Conservation (phyloP, 116 monocot genomes). For the Dioscorea cayenensis region DNA sequence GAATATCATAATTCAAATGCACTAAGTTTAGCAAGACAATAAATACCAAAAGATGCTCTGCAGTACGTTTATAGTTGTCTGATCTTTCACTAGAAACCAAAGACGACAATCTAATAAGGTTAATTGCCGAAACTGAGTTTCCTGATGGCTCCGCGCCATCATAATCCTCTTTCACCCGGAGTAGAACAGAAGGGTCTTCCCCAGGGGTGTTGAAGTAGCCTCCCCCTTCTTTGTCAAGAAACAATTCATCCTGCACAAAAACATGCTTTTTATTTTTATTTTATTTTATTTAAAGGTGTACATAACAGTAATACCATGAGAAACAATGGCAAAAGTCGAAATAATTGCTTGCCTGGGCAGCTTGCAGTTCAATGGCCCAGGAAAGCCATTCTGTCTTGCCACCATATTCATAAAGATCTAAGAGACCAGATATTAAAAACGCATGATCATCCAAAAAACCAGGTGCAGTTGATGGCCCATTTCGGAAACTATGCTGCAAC, state of each 20-base stretch:
- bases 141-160: constrained; percentile 97
- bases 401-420: constrained; percentile 86
- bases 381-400: constrained; percentile 59
- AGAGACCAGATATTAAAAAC: constrained; percentile 72
- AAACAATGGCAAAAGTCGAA: background rate
- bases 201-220: constrained; percentile 89
- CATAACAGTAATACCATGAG: background rate
- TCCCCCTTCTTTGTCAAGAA: constrained; percentile 76
- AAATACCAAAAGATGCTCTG: constrained; percentile 87
- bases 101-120: constrained; percentile 72
- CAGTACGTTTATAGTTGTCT: constrained; percentile 42
- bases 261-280: background rate
- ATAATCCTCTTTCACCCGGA: constrained; percentile 89
- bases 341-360: constrained; percentile 55
- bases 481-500: constrained; percentile 70
- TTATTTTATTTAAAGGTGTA: no score
- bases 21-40: background rate
- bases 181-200: constrained; percentile 78
- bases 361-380: constrained; percentile 82
- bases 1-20: no score
- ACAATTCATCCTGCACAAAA: constrained; percentile 65
- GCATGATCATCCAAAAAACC: constrained; percentile 97
- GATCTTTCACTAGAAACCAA: constrained; percentile 45
- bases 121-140: constrained; percentile 78
- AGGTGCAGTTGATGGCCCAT: constrained; percentile 91